Evolutionary conservation across 257 asterid species (phyloP).

Genomic region (Pogostemon cablin): DNA sequence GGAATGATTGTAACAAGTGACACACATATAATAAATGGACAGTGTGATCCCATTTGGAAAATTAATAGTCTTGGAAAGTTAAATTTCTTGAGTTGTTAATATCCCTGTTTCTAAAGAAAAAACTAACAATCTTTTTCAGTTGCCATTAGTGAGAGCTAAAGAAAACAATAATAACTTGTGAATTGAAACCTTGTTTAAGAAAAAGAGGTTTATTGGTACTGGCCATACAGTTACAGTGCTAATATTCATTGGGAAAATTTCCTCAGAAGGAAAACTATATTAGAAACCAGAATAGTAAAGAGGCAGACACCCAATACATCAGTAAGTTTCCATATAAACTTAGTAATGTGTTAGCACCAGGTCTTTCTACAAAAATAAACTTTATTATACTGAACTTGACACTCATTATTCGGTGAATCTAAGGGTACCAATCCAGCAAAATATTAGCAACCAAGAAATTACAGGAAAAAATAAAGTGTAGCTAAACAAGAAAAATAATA

Average conservation of each 20-base stretch:
- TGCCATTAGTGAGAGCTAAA: slow-evolving; percentile 13
- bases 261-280: neutral
- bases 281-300: neutral
- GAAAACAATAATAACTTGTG: neutral
- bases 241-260: neutral
- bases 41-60: slow-evolving; percentile 17
- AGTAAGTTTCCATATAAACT: neutral
- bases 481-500: neutral
- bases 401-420: neutral
- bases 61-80: slow-evolving; percentile 57
- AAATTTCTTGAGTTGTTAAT: slow-evolving; percentile 42
- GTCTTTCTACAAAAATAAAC: neutral
- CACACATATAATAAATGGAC: too few species aligned
- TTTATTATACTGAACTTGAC: neutral
- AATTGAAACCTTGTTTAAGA: neutral
- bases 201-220: neutral
- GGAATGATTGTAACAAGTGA: too few species aligned
- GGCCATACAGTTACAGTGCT: neutral
- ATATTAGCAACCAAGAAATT: neutral
- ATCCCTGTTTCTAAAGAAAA: slow-evolving; percentile 39
- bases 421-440: slow-evolving; percentile 4
- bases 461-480: neutral
- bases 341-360: neutral
- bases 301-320: neutral
- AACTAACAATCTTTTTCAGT: slow-evolving; percentile 25